Conservation (phyloP, 441 rosid genomes). For the Viola pubescens region DNA sequence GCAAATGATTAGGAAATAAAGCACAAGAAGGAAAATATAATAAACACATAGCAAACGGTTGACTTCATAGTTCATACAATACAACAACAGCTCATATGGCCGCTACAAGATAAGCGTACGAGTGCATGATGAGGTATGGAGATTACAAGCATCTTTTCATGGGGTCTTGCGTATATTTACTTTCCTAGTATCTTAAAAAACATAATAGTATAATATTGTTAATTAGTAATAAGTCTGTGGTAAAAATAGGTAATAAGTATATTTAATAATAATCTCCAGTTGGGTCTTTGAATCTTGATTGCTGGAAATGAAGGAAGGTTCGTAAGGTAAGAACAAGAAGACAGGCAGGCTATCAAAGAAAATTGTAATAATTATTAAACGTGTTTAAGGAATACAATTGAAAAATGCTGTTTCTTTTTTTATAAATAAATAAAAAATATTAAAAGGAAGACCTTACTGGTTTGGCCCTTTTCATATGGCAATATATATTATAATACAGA, state of each 20-base stretch:
- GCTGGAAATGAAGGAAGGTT: slow-evolving; percentile 18
- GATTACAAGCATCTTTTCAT: slow-evolving; percentile 26
- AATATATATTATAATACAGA: slow-evolving; percentile 13
- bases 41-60: slow-evolving; percentile 16
- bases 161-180: background rate
- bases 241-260: too few species aligned
- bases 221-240: too few species aligned
- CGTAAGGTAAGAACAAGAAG: slow-evolving; percentile 19
- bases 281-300: slow-evolving; percentile 20
- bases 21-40: background rate
- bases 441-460: background rate
- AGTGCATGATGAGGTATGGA: slow-evolving; percentile 27
- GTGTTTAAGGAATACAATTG: slow-evolving; percentile 12
- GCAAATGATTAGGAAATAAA: background rate
- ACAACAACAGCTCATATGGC: slow-evolving; percentile 34
- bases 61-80: slow-evolving; percentile 22
- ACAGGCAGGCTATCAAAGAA: slow-evolving; percentile 17
- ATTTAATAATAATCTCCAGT: slow-evolving; percentile 6
- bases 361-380: slow-evolving; percentile 1
- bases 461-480: background rate
- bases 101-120: slow-evolving; percentile 15
- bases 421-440: too few species aligned
- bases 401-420: background rate
- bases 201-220: too few species aligned
- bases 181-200: background rate